phyloP scores from a whole-genome alignment of 306 rosid species.

The Rosa persica region DNA sequence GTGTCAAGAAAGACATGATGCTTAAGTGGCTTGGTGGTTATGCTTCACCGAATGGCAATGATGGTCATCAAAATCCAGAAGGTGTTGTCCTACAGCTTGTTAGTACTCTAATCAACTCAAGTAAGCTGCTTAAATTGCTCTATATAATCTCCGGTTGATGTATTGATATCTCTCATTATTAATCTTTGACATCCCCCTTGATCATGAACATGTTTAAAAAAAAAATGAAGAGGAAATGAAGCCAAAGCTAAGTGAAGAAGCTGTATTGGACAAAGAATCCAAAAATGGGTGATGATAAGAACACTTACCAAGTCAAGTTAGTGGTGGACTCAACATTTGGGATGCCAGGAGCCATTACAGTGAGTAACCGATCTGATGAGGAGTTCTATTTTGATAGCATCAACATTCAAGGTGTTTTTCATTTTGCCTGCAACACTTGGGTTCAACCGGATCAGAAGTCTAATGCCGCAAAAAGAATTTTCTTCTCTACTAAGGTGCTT shows the following conservation, averaged over 20 bases:
- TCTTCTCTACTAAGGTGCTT: slow-evolving; percentile 42
- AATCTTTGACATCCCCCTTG: neutral
- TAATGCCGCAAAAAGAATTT: slow-evolving; percentile 23
- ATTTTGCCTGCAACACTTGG: slow-evolving; percentile 49
- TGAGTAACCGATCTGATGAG: slow-evolving; percentile 25
- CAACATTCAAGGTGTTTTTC: slow-evolving; percentile 16
- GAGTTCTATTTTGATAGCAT: slow-evolving; percentile 46
- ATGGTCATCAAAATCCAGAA: neutral
- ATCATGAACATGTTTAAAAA: too few species aligned
- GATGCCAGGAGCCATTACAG: slow-evolving; percentile 40
- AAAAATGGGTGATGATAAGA: slow-evolving; percentile 2
- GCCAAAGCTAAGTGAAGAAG: too few species aligned
- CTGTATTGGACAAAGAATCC: slow-evolving; percentile 13
- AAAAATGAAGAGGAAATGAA: too few species aligned
- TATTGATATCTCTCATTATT: neutral
- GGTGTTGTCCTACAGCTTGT: slow-evolving; percentile 45
- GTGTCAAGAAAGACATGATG: too few species aligned
- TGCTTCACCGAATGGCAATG: neutral
- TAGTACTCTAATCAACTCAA: slow-evolving; percentile 29
- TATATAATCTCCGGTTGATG: neutral
- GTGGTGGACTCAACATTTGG: slow-evolving; percentile 46
- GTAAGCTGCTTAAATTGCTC: slow-evolving; percentile 17
- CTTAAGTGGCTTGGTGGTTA: too few species aligned
- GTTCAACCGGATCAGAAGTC: slow-evolving; percentile 29
- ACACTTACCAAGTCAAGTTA: slow-evolving; percentile 30